A percentile compares a stretch with the other conserved stretches of the same genome.
Conservation (phyloP, 2,329 filamentous ascomycete genomes). For the Scytalidium sp. region DNA sequence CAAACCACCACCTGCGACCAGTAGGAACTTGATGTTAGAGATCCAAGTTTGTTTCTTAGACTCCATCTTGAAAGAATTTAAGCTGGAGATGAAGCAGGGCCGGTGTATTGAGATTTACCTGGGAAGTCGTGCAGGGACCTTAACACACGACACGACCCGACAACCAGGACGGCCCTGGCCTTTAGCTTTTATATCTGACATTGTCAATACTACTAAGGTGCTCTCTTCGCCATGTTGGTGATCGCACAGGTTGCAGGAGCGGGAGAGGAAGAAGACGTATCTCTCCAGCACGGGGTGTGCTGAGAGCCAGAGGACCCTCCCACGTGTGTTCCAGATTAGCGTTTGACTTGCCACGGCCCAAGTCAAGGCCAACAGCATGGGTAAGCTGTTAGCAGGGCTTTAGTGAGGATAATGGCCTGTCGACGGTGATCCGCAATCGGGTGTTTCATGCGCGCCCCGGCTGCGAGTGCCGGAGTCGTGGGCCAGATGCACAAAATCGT, state of each 20-base stretch:
- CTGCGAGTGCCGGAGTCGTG: no score
- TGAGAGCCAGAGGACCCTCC: neutral
- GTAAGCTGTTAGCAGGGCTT: no score
- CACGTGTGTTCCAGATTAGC: neutral
- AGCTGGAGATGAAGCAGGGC: neutral
- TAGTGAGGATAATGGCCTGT: no score
- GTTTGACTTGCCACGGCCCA: neutral
- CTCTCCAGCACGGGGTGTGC: neutral
- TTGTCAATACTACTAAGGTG: no score
- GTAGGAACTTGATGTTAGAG: slow-evolving; percentile 20
- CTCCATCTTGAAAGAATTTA: neutral
- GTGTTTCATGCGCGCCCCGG: no score
- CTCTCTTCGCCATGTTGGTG: neutral
- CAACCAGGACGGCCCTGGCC: neutral
- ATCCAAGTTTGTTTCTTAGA: slow-evolving; percentile 2
- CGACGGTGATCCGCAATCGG: no score
- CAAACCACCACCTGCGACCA: slow-evolving; percentile 22
- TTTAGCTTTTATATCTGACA: neutral
- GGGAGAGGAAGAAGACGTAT: neutral
- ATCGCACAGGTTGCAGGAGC: neutral
- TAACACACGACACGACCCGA: no score
- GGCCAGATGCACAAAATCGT: no score
- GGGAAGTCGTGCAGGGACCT: no score
- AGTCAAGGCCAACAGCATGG: neutral
- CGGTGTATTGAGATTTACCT: neutral